Evolutionary conservation across 106 monocot species (phyloP).

Genomic region (Allium fistulosum): DNA sequence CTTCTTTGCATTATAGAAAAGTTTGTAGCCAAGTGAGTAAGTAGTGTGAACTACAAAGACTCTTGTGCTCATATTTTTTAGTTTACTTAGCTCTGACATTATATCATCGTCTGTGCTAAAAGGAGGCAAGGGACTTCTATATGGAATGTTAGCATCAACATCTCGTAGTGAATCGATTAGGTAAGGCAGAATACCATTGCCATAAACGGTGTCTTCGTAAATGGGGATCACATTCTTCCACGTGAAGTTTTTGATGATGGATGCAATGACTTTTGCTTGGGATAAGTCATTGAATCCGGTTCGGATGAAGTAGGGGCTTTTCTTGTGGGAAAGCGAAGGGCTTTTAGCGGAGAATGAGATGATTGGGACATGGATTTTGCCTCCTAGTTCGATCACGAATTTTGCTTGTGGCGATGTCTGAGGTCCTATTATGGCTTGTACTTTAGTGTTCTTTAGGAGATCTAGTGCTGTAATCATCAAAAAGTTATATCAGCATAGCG

Average conservation of each 20-base stretch:
- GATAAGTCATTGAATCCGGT: conserved; percentile 42
- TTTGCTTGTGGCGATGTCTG: conserved; percentile 55
- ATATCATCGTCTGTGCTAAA: conserved; percentile 32
- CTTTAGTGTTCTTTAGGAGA: conserved; percentile 56
- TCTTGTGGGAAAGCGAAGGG: conserved; percentile 24
- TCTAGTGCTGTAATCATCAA: conserved; percentile 42
- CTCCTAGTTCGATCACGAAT: conserved; percentile 54
- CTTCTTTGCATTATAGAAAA: conserved; percentile 37
- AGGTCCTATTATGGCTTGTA: conserved; percentile 75
- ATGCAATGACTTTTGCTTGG: conserved; percentile 54
- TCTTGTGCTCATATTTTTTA: conserved; percentile 42
- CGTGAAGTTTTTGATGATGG: conserved; percentile 36
- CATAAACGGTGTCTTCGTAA: conserved; percentile 54
- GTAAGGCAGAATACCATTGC: conserved; percentile 39
- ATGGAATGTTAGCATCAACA: conserved; percentile 30
- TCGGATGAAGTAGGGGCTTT: conserved; percentile 46
- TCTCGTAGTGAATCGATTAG: conserved; percentile 47
- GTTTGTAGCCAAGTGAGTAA: conserved; percentile 14
- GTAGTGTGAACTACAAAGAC: conserved; percentile 71
- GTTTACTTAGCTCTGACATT: conserved; percentile 16
- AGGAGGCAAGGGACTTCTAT: conserved; percentile 29
- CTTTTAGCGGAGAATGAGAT: conserved; percentile 76
- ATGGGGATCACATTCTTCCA: conserved; percentile 68
- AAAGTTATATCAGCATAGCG: too few relatives aligned
- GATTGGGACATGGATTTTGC: conserved; percentile 55